phyloP scores from a whole-genome alignment of 495 filamentous ascomycete genomes.

The Annulohypoxylon maeteangense region DNA sequence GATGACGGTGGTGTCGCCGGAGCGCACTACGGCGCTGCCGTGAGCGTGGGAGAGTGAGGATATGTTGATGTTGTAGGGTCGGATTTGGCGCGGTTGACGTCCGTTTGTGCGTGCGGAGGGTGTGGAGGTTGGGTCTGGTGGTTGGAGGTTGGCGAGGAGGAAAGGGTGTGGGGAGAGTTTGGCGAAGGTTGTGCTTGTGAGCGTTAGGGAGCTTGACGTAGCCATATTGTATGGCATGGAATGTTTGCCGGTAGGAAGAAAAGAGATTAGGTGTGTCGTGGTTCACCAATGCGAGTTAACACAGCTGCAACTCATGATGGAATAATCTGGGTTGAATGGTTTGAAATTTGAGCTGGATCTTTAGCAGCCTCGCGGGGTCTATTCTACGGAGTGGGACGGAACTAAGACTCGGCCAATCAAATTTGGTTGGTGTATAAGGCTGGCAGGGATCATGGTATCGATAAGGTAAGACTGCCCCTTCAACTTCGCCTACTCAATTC shows the following conservation, averaged over 20 bases:
- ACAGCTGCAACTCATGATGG: slow-evolving; percentile 6
- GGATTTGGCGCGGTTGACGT: slow-evolving; percentile 73
- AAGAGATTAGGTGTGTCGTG: neutral
- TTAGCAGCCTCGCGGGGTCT: slow-evolving; percentile 35
- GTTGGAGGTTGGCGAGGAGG: slow-evolving; percentile 85
- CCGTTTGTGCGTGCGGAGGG: slow-evolving; percentile 78
- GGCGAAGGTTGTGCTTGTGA: slow-evolving; percentile 85
- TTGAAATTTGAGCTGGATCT: slow-evolving; percentile 40
- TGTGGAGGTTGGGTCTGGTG: slow-evolving; percentile 59
- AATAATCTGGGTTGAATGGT: neutral
- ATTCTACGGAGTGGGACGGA: neutral
- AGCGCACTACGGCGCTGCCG: slow-evolving; percentile 86
- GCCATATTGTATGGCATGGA: slow-evolving; percentile 37
- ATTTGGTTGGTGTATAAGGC: slow-evolving; percentile 1
- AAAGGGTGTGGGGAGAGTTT: slow-evolving; percentile 89
- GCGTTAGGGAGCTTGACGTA: slow-evolving; percentile 61
- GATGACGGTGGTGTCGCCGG: slow-evolving; percentile 90
- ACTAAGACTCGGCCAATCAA: slow-evolving; percentile 22
- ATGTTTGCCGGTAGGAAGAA: neutral
- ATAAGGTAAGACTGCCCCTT: slow-evolving; percentile 27
- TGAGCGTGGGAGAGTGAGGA: slow-evolving; percentile 85
- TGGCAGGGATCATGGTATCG: neutral
- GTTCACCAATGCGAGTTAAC: slow-evolving; percentile 8
- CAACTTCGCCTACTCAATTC: neutral
- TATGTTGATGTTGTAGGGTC: slow-evolving; percentile 76